Evolutionary conservation across 148 eudicot species (phyloP), one percentile per base, ranked within the genome.

Genomic region (Fallopia convolvulus): DNA sequence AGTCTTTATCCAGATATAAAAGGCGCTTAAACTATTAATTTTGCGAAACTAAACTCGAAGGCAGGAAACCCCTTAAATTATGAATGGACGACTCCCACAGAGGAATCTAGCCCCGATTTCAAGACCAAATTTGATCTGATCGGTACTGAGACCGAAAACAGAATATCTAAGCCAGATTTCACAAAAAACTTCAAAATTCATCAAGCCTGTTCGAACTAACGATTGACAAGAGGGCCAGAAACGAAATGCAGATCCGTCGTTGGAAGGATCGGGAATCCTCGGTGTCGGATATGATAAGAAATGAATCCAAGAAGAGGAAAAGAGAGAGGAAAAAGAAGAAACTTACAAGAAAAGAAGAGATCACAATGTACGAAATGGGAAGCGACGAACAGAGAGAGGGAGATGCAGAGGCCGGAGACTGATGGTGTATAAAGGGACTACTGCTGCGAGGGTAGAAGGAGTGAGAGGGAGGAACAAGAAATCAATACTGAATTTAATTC

Each of bases 381-480:
- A 39, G 72, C 70, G 70, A 63, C 40, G 70, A 63, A 26, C 36
- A 63, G 70, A 63, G 46, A 68, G 2, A 21, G 70, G 4, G 70
- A 26, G 40, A 26, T 10, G 39, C 20, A 60, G 68, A 60, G 33
- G 68, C 9, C 1, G 70, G 40, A 26, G 70, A 4, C 14, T 11
- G 46, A 32, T 17, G 33, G 21, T 36, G 8, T 68, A 15, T 68
- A 61, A 10, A 15, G 15, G 60, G 21, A 55, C 21, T 4, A 9
- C 30, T 26, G 65, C 30, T 26, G 65, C 12, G 70, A 13, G 42
- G 72, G 41, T 10, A 0, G 30, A 26, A 66, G 72, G 20, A 36
- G 72, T 68, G 72, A 68, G 72, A 36, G 72, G 72, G 72, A 68
- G 10, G 72, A 33, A 68, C 72, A 68, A 68, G 72, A 39, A 33